Base-by-base conservation (phyloP, 179 eudicot genomes). In the Kewa caespitosa region DNA sequence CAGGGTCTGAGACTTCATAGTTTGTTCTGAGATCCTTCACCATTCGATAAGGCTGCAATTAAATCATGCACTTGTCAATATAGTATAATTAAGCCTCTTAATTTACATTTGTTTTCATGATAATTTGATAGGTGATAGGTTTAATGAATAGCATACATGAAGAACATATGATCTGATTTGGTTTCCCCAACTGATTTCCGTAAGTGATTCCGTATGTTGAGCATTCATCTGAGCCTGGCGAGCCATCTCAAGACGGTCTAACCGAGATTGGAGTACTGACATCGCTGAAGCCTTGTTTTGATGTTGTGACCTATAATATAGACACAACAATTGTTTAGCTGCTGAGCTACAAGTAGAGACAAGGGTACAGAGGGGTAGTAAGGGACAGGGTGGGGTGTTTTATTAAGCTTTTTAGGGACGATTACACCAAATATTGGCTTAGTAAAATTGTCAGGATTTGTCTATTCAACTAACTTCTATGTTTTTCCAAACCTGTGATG, bases 151-250 rank as follows among this genome's bases (percentile, higher is more conserved):
- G 41, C 89, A 41, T 93, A 93, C 99, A 72, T 96, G 99, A 71
- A 96, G 98, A 31, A 96, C 99, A 54, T 93, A 96, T 73, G 92
- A 69, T 41, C 99, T 88, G 23, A 96, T 96, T 76, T 96, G 99
- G 85, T 86, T 90, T 74, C 99, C 99, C 90, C 94, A 96, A 74
- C 95, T 90, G 79, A 89, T 96, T 67, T 96, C 99, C 7, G 97
- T 91, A 50, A 96, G 94, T 70, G 98, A 96, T 79, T 89, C 91
- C 15, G 99, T 93, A 66, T 93, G 96, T 61, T 91, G 94, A 54
- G 98, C 82, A 72, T 91, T 93, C 88, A 90, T 87, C 84, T 90
- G 96, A 79, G 99, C 97, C 78, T 90, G 99, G 73, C 96, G 99
- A 73, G 86, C 87, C 86, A 96, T 89, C 95, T 96, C 98, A 70